Conservation (phyloP, 108 stramenopile genomes). For the Thalassiosira profunda region DNA sequence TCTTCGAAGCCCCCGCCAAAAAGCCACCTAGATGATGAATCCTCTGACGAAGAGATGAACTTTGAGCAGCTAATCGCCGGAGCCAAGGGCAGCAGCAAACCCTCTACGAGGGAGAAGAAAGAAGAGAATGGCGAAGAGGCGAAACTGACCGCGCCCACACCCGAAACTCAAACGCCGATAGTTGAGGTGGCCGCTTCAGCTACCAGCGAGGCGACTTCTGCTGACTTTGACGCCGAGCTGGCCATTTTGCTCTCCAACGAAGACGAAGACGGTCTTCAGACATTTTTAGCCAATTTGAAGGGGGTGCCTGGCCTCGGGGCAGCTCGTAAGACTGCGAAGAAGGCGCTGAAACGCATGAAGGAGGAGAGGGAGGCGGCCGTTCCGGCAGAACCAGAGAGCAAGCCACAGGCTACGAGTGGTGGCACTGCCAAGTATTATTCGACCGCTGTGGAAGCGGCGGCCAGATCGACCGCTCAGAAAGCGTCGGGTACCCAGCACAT, state of each 20-base stretch:
- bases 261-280: slow-evolving; percentile 81
- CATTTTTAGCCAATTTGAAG: slow-evolving; percentile 68
- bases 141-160: slow-evolving; percentile 2
- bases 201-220: neutral
- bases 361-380: slow-evolving; percentile 30
- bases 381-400: slow-evolving; percentile 27
- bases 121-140: slow-evolving; percentile 25
- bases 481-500: slow-evolving; percentile 40
- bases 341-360: slow-evolving; percentile 83
- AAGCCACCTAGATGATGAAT: slow-evolving; percentile 39
- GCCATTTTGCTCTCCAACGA: slow-evolving; percentile 54
- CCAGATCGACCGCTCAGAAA: slow-evolving; percentile 15
- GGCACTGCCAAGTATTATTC: slow-evolving; percentile 16
- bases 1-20: slow-evolving; percentile 7
- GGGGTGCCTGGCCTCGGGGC: slow-evolving; percentile 89
- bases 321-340: slow-evolving; percentile 91
- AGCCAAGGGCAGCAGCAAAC: slow-evolving; percentile 22
- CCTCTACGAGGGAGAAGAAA: slow-evolving; percentile 40
- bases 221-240: slow-evolving; percentile 47
- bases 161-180: slow-evolving; percentile 12
- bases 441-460: neutral
- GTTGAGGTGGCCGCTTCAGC: neutral
- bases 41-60: slow-evolving; percentile 53
- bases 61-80: slow-evolving; percentile 48
- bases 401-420: neutral